These are phyloP conservation scores for Phoenix dactylifera DNA, from an alignment of 176 grass and related monocot species.

Conservation along the genomic window DNA sequence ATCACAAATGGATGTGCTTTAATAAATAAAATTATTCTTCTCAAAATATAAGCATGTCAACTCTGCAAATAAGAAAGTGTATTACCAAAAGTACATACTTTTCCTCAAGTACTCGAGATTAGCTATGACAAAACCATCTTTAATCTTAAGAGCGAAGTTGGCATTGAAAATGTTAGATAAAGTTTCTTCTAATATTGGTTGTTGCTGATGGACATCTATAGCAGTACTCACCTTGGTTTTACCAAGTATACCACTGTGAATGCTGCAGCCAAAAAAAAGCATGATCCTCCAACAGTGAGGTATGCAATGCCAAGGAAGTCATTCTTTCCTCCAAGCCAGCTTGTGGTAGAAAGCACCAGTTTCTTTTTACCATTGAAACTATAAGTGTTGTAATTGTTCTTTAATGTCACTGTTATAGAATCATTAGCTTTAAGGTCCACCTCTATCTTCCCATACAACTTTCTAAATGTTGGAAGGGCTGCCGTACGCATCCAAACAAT, in stretches of 20 bases:
- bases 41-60: too few relatives aligned
- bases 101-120: too few relatives aligned
- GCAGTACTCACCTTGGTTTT: constrained; percentile 17
- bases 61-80: too few relatives aligned
- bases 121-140: too few relatives aligned
- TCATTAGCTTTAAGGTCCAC: constrained; percentile 39
- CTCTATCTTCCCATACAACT: constrained; percentile 57
- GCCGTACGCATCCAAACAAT: constrained; percentile 74
- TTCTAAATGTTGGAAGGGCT: constrained; percentile 63
- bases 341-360: constrained; percentile 48
- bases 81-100: too few relatives aligned
- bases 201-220: not conserved
- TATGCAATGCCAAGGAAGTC: constrained; percentile 51
- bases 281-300: constrained; percentile 34
- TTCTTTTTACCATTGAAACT: constrained; percentile 54
- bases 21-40: too few relatives aligned
- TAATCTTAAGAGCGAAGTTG: not conserved
- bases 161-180: not conserved
- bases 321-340: constrained; percentile 55
- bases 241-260: constrained; percentile 36
- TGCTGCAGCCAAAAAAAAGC: constrained; percentile 34
- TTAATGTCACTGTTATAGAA: constrained; percentile 26
- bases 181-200: not conserved
- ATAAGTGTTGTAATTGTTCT: constrained; percentile 70
- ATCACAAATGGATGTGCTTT: too few relatives aligned